These are phyloP conservation scores for Cetradonia linearis DNA, from an alignment of 495 filamentous ascomycete genomes.

Conservation along the genomic window DNA sequence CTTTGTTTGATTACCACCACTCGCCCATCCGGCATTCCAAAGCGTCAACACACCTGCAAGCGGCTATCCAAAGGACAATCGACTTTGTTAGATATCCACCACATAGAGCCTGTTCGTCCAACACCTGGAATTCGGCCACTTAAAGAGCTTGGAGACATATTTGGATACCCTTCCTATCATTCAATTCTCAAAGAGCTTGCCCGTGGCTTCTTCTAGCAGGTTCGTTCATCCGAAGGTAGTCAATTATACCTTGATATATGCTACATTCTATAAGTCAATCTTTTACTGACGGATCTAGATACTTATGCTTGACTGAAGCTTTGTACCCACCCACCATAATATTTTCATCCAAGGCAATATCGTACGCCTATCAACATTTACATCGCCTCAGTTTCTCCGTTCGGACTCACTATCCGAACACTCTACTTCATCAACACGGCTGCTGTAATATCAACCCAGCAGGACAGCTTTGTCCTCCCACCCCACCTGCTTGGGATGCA, in stretches of 20 bases:
- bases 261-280: background rate
- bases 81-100: background rate
- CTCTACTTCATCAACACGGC: constrained; percentile 7
- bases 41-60: constrained; percentile 17
- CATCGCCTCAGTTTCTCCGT: constrained; percentile 5
- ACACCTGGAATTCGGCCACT: background rate
- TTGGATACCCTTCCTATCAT: background rate
- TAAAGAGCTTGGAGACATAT: background rate
- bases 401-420: constrained; percentile 10
- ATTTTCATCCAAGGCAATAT: constrained; percentile 4
- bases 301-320: background rate
- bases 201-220: background rate
- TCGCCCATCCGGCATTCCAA: constrained; percentile 18
- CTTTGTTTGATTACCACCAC: constrained; percentile 13
- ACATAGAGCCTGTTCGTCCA: background rate
- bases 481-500: constrained; percentile 83
- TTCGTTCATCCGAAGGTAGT: background rate
- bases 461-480: constrained; percentile 66
- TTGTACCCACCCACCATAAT: constrained; percentile 7
- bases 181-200: constrained; percentile 5
- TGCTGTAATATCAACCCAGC: constrained; percentile 29
- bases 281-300: background rate
- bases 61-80: background rate
- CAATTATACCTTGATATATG: background rate
- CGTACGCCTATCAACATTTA: background rate